Evolutionary conservation across 768 basidiomycete genomes (phyloP).

Genomic region (Boletellus ananiceps): DNA sequence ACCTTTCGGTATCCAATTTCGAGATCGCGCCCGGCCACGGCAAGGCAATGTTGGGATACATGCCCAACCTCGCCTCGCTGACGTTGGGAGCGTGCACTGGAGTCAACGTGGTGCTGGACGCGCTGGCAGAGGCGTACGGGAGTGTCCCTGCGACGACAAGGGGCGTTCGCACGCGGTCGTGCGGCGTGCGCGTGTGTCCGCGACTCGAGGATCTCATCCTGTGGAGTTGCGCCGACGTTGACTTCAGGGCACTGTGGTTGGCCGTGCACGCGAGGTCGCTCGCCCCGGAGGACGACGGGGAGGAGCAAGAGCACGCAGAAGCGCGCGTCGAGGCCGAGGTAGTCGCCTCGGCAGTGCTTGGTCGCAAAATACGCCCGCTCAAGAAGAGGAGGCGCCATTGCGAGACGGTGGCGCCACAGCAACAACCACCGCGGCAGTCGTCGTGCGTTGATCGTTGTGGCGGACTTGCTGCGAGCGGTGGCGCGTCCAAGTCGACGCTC

Average conservation of each 20-base stretch:
- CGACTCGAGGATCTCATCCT: slow-evolving; percentile 47
- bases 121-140: slow-evolving; percentile 37
- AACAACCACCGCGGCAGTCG: neutral
- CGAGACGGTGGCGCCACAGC: slow-evolving; percentile 5
- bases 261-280: slow-evolving; percentile 35
- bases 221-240: slow-evolving; percentile 47
- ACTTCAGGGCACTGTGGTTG: slow-evolving; percentile 33
- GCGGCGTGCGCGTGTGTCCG: slow-evolving; percentile 46
- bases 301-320: slow-evolving; percentile 11
- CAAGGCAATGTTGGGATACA: slow-evolving; percentile 46
- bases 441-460: slow-evolving; percentile 4
- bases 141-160: slow-evolving; percentile 5
- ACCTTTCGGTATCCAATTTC: slow-evolving; percentile 48
- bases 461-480: slow-evolving; percentile 9
- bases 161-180: slow-evolving; percentile 15
- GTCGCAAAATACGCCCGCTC: slow-evolving; percentile 35
- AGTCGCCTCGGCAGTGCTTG: slow-evolving; percentile 24
- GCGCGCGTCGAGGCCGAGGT: slow-evolving; percentile 16
- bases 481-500: slow-evolving; percentile 30
- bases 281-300: slow-evolving; percentile 9
- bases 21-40: slow-evolving; percentile 37
- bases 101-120: slow-evolving; percentile 37
- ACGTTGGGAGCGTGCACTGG: slow-evolving; percentile 45
- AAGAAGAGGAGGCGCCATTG: slow-evolving; percentile 23
- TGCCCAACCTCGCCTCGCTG: slow-evolving; percentile 45